Evolutionary conservation across 768 basidiomycete genomes (phyloP), one percentile per base, ranked within the genome.

Genomic region (Trametes cinnabarina): DNA sequence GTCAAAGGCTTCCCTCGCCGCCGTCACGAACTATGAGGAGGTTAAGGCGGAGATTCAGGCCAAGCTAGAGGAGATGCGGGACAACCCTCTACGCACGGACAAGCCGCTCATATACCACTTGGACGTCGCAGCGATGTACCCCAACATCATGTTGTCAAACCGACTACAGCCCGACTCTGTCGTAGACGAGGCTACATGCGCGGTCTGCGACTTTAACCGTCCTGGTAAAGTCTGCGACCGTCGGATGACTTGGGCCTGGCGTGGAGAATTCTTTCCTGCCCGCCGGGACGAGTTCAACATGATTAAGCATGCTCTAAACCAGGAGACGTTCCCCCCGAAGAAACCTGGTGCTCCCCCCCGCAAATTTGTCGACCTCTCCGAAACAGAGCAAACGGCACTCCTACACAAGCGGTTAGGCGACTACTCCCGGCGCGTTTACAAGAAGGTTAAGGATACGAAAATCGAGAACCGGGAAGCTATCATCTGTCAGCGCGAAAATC

Each of bases 131-230:
- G 97, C 97, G 62, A 99, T 99, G 97, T 98, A 99, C 71, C 97
- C 97, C 55, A 99, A 98, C 73, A 98, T 99, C 83, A 99, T 99
- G 97, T 87, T 99, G 78, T 98, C 95, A 17, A 99, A 99, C 70
- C 92, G 97, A 32, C 81, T 99, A 2, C 97, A 99, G 65, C 97
- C 97, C 2, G 97, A 99, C 73, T 97, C 97, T 2, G 90, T 98
- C 76, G 89, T 98, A 10, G 93, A 95, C 67, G 97, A 98, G 71
- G 86, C 96, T 19, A 89, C 88, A 17, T 99, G 97, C 68, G 97
- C 97, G 1, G 94, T 98, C 2, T 99, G 97, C 74, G 97, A 99
- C 73, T 98, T 89, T 72, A 99, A 99, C 66, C 84, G 95, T 9
- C 95, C 97, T 0, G 93, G 92, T 20, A 99, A 99, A 76, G 82